Percentiles rank a stretch among this genome's conserved stretches.
Evolutionary conservation across 2,329 filamentous ascomycete species (phyloP).

Genomic region (Neonectria hederae): DNA sequence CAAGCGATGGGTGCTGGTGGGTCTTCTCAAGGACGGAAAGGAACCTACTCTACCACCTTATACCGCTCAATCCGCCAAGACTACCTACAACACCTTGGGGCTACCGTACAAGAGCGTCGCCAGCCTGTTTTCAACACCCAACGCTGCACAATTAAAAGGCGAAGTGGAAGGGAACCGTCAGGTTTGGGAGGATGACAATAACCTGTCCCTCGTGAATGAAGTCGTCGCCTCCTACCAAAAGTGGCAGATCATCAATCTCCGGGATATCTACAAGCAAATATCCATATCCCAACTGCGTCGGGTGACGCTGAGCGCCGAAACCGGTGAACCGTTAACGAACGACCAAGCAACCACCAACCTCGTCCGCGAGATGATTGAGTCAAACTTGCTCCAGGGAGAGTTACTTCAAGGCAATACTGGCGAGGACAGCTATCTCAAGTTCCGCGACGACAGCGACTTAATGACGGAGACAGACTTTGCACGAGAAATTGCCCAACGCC

Average conservation of each 20-base stretch:
- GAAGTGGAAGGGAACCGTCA: constrained; percentile 68
- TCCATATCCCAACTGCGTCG: constrained; percentile 62
- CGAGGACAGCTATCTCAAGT: constrained; percentile 60
- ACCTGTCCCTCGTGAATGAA: constrained; percentile 74
- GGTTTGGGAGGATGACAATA: constrained; percentile 77
- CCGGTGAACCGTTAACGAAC: constrained; percentile 53
- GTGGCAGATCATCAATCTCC: constrained; percentile 78
- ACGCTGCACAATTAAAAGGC: constrained; percentile 66
- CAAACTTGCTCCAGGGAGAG: constrained; percentile 61
- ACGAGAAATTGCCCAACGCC: constrained; percentile 53
- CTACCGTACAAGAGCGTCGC: constrained; percentile 78
- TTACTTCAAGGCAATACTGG: constrained; percentile 58
- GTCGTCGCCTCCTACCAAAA: constrained; percentile 77
- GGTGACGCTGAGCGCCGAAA: constrained; percentile 64
- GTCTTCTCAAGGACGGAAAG: constrained; percentile 75
- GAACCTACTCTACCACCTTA: constrained; percentile 64
- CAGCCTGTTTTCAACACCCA: constrained; percentile 68
- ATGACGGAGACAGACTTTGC: constrained; percentile 63
- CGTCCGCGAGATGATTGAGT: constrained; percentile 64
- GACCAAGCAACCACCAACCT: constrained; percentile 58
- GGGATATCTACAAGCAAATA: constrained; percentile 73
- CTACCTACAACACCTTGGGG: constrained; percentile 65
- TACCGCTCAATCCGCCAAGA: constrained; percentile 62
- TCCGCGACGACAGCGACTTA: constrained; percentile 53
- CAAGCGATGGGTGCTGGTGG: constrained; percentile 88